A percentile compares a stretch with the other conserved stretches of the same genome.
phyloP scores from a whole-genome alignment of 257 asterid species.

The Striga asiatica region DNA sequence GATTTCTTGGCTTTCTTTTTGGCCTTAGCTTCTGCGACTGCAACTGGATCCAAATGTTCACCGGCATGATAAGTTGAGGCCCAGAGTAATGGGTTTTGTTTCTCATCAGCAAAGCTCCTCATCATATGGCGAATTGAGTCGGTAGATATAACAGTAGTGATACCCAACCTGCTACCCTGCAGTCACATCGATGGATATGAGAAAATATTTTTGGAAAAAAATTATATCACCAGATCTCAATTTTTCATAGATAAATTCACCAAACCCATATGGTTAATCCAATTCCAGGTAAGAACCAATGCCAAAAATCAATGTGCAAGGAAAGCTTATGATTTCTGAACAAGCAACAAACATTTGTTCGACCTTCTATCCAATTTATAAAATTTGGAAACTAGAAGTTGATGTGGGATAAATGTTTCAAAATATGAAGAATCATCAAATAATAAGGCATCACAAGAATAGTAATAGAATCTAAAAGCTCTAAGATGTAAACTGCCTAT shows the following conservation, averaged over 20 bases:
- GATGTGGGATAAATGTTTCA: not conserved
- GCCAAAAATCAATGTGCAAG: not conserved
- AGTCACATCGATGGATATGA: conserved; percentile 9
- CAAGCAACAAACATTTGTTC: conserved; percentile 2
- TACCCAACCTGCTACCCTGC: conserved; percentile 96
- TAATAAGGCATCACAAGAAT: not conserved
- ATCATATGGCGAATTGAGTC: conserved; percentile 99
- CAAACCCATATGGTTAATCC: no score
- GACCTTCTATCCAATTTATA: not conserved
- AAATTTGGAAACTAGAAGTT: conserved; percentile 3
- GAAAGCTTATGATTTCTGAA: not conserved
- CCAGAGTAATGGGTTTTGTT: conserved; percentile 91
- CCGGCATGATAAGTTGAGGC: conserved; percentile 99
- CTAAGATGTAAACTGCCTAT: not conserved
- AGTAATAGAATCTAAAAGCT: conserved; percentile 8
- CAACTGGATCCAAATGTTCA: conserved; percentile 82
- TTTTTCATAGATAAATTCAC: no score
- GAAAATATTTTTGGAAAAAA: not conserved
- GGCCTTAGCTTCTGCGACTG: conserved; percentile 83
- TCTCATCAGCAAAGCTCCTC: conserved; percentile 94
- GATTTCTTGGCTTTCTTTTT: conserved; percentile 83
- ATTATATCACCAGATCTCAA: not conserved
- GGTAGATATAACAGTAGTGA: conserved; percentile 91
- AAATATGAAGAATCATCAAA: not conserved
- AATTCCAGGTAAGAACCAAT: not conserved